phyloP scores from a whole-genome alignment of 768 basidiomycete species.

The Floccularia luteovirens region DNA sequence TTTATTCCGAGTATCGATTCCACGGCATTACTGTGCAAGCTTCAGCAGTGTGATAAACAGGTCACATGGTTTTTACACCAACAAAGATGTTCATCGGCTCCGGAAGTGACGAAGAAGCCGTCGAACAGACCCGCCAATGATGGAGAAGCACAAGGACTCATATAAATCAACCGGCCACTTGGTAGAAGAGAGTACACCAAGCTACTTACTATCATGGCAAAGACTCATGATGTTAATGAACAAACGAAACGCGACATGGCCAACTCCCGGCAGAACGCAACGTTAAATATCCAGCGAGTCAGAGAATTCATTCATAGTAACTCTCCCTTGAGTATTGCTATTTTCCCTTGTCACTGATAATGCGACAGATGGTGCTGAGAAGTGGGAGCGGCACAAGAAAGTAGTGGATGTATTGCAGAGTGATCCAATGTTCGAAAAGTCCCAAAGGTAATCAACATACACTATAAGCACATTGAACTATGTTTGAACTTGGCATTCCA shows the following conservation, averaged over 20 bases:
- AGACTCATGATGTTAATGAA: slow-evolving; percentile 26
- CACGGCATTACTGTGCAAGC: too few species aligned
- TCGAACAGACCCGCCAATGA: too few species aligned
- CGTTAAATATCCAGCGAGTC: slow-evolving; percentile 33
- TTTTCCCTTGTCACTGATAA: not conserved
- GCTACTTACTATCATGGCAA: too few species aligned
- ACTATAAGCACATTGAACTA: not conserved
- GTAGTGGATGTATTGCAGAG: slow-evolving; percentile 38
- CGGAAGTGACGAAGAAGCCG: too few species aligned
- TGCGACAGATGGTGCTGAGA: slow-evolving; percentile 33
- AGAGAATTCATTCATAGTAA: slow-evolving; percentile 46
- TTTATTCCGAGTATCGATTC: too few species aligned
- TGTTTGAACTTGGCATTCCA: slow-evolving; percentile 11
- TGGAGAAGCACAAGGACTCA: too few species aligned
- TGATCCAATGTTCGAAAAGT: slow-evolving; percentile 57
- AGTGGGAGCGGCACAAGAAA: slow-evolving; percentile 41
- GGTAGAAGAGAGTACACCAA: too few species aligned
- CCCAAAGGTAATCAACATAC: slow-evolving; percentile 31
- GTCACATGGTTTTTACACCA: too few species aligned
- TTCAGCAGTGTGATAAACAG: too few species aligned
- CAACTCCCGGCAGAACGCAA: slow-evolving; percentile 33
- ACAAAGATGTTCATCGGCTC: too few species aligned
- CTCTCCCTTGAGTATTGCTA: slow-evolving; percentile 9
- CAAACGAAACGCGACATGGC: slow-evolving; percentile 48
- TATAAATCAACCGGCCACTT: too few species aligned